phyloP scores from a whole-genome alignment of 495 filamentous ascomycete species.

The Baudoinia panamericana region DNA sequence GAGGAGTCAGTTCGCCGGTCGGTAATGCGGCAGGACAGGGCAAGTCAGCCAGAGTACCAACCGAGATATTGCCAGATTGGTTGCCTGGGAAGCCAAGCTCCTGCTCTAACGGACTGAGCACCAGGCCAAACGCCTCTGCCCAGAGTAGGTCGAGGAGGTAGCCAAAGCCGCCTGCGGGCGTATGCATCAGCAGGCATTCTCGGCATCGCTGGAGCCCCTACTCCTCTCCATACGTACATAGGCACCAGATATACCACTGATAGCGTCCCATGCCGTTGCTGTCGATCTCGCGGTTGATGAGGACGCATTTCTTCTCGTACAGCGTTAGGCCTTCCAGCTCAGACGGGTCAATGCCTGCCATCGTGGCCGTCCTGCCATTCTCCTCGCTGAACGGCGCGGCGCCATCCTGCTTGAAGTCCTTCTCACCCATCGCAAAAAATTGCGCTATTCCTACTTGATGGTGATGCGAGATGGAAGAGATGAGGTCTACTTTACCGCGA shows the following conservation, averaged over 20 bases:
- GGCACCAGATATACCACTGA: slow-evolving; percentile 35
- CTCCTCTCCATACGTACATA: too few species aligned
- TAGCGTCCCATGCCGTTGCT: slow-evolving; percentile 39
- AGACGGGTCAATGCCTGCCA: not conserved
- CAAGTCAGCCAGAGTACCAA: slow-evolving; percentile 13
- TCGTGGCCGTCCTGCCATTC: not conserved
- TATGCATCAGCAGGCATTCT: too few species aligned
- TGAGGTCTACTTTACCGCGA: too few species aligned
- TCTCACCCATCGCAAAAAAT: too few species aligned
- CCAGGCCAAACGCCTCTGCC: slow-evolving; percentile 38
- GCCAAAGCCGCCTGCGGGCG: slow-evolving; percentile 39
- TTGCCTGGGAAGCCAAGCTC: slow-evolving; percentile 31
- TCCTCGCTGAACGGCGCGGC: not conserved
- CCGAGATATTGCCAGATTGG: slow-evolving; percentile 16
- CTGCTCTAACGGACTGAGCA: slow-evolving; percentile 33
- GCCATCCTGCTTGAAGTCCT: not conserved
- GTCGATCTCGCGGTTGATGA: slow-evolving; percentile 37
- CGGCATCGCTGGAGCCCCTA: too few species aligned
- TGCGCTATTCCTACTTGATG: too few species aligned
- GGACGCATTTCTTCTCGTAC: slow-evolving; percentile 27
- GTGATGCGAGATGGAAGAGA: too few species aligned
- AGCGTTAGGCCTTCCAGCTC: slow-evolving; percentile 9
- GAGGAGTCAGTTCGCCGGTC: not conserved
- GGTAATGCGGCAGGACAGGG: not conserved
- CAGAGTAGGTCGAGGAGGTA: slow-evolving; percentile 40